Percentiles rank a stretch among this genome's conserved stretches.
phyloP scores from a whole-genome alignment of 371 early-diverging fungal genomes.

The Lichtheimia corymbifera region DNA sequence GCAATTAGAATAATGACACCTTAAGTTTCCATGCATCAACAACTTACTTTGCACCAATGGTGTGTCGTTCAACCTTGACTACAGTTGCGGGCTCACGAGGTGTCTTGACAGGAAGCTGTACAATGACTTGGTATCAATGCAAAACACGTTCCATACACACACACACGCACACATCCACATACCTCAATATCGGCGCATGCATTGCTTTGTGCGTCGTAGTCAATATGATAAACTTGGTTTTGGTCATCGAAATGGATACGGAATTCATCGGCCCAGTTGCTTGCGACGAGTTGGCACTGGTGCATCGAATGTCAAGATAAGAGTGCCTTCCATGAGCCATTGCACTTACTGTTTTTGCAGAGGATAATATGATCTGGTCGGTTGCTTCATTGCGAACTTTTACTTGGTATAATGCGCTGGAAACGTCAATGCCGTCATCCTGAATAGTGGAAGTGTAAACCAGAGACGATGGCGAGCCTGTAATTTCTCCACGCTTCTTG shows the following conservation, averaged over 20 bases:
- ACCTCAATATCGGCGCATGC: slow-evolving; percentile 2
- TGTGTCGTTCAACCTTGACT: slow-evolving; percentile 3
- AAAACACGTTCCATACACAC: background rate
- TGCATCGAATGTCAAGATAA: background rate
- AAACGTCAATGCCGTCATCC: background rate
- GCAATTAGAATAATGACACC: too few relatives aligned
- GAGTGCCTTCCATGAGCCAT: background rate
- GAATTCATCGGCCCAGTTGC: slow-evolving; percentile 21
- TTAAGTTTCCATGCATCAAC: background rate
- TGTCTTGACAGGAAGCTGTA: slow-evolving; percentile 4
- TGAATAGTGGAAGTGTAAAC: slow-evolving; percentile 7
- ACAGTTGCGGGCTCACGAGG: background rate
- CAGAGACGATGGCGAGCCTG: slow-evolving; percentile 13
- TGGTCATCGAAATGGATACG: slow-evolving; percentile 22
- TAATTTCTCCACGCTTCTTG: slow-evolving; percentile 25
- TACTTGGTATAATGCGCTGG: slow-evolving; percentile 19
- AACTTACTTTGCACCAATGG: slow-evolving; percentile 19
- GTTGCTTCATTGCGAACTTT: slow-evolving; percentile 23
- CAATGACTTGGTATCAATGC: background rate
- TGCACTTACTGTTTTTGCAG: slow-evolving; percentile 8
- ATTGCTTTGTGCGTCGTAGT: slow-evolving; percentile 18
- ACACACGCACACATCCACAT: background rate
- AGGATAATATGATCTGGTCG: slow-evolving; percentile 13
- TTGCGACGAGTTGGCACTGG: slow-evolving; percentile 23
- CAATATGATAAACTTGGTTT: slow-evolving; percentile 23